phyloP scores from a whole-genome alignment of 257 asterid species.

The Solanum etuberosum region DNA sequence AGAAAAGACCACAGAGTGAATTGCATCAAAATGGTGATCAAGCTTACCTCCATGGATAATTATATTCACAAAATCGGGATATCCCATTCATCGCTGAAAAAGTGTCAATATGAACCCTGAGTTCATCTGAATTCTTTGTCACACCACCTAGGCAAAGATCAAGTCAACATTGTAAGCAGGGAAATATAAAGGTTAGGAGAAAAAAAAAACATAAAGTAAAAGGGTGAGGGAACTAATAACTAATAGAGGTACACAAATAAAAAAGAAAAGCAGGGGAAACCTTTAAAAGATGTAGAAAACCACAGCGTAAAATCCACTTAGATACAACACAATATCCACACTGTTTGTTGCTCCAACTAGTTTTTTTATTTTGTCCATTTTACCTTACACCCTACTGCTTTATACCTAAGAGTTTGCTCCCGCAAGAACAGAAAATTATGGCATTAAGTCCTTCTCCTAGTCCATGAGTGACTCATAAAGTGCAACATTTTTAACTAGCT shows the following conservation, averaged over 20 bases:
- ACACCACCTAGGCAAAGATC: conserved; percentile 34
- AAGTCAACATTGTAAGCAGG: background rate
- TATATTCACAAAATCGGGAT: conserved; percentile 82
- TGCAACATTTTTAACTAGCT: background rate
- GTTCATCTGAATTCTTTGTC: conserved; percentile 38
- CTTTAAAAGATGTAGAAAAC: background rate
- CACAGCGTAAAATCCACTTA: background rate
- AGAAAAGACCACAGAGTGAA: background rate
- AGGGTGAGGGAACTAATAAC: background rate
- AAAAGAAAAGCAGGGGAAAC: background rate
- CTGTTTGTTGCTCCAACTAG: background rate
- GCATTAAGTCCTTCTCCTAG: background rate
- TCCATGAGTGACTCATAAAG: background rate
- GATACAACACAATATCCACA: background rate
- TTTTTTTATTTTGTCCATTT: background rate
- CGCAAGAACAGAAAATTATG: background rate
- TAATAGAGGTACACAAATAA: background rate
- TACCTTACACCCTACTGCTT: background rate
- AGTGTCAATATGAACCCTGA: conserved; percentile 81
- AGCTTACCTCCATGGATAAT: conserved; percentile 66
- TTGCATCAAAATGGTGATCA: background rate
- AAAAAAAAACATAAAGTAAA: background rate
- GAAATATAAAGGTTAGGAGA: background rate
- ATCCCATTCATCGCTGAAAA: conserved; percentile 89
- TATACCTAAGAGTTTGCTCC: background rate